Evolutionary conservation across 139 green algal species (phyloP), one percentile per base, ranked within the genome.

Genomic region (Haematococcus sp.): DNA sequence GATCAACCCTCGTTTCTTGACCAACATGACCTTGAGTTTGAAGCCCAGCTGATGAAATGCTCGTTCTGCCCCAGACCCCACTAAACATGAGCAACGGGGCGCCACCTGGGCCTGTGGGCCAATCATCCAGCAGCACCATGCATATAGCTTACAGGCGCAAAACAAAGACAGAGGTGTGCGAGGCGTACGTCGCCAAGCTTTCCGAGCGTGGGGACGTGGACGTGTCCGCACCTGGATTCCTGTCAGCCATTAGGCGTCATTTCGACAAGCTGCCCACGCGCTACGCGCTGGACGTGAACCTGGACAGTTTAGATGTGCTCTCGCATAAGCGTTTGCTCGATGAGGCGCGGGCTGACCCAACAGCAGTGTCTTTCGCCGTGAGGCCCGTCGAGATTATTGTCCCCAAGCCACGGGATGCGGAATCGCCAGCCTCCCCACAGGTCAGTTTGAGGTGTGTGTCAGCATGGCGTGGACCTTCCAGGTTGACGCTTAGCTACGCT

Each of bases 291-390:
- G 93, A 98, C 63, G 90, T 98, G 3, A 96, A 97, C 78, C 90
- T 91, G 25, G 83, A 89, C 44, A 88, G 86, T n/a, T 54, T 96
- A 16, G 95, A 98, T 61, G 90, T 99, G 43, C 69, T 98, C 0
- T 93, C 89, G 40, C 95, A 99, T 79, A 95, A 97, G 78, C 78
- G 89, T 25, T 86, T 99, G 75, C 82, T 99, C 28, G 87, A 97
- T 63, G 89, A 90, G 56, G 95, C 94, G 16, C 76, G 88, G 17
- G 63, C 78, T 19, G 91, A 95, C 81, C 91, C 89, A 2, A 89
- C 88, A 3, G 59, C 68, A 2, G 90, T 97, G 7, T 92, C 84
- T 0, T 98, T 97, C 65, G 90, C 94, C 44, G 89, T 97, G 32
- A 83, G 93, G 5, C 83, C 85, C 2, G 93, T 97, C 1, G 91